phyloP scores from a whole-genome alignment of 1,284 basidiomycete species.

The Mycocalia duriaeana region DNA sequence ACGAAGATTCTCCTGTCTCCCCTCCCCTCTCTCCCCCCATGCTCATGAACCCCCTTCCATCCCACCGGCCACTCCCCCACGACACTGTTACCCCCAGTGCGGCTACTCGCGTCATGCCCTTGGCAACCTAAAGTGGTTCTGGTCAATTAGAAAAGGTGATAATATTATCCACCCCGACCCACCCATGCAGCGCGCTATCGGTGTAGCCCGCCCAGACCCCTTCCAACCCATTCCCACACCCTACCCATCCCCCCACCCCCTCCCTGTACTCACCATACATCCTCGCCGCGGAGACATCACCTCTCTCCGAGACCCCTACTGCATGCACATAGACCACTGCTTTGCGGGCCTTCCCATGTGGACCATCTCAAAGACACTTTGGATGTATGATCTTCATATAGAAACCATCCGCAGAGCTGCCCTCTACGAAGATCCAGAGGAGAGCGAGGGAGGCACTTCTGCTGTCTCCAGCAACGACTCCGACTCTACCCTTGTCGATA shows the following conservation, averaged over 20 bases:
- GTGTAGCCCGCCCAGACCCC: conserved; percentile 8
- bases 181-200: conserved; percentile 1
- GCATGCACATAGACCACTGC: conserved; percentile 49
- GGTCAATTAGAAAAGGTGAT: conserved; percentile 39
- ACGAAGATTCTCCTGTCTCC: conserved; percentile 28
- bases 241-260: conserved; percentile 17
- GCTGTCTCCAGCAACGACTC: conserved; percentile 38
- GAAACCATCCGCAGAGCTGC: conserved; percentile 10
- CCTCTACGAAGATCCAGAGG: conserved; percentile 20
- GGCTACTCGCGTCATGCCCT: conserved; percentile 57
- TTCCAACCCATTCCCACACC: conserved; percentile 9
- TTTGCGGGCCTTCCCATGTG: conserved; percentile 54
- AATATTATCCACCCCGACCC: conserved; percentile 6
- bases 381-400: conserved; percentile 50
- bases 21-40: conserved; percentile 27
- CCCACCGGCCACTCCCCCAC: conserved; percentile 17
- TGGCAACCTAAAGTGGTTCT: conserved; percentile 53
- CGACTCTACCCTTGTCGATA: conserved; percentile 42
- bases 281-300: conserved; percentile 62
- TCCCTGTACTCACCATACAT: conserved; percentile 42
- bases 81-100: conserved; percentile 40
- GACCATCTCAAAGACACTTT: conserved; percentile 63
- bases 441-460: conserved; percentile 27
- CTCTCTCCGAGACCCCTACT: conserved; percentile 51
- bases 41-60: conserved; percentile 10